These are phyloP conservation scores for Lactuca sativa DNA, from an alignment of 129 eudicot genomes.

Conservation along the genomic window DNA sequence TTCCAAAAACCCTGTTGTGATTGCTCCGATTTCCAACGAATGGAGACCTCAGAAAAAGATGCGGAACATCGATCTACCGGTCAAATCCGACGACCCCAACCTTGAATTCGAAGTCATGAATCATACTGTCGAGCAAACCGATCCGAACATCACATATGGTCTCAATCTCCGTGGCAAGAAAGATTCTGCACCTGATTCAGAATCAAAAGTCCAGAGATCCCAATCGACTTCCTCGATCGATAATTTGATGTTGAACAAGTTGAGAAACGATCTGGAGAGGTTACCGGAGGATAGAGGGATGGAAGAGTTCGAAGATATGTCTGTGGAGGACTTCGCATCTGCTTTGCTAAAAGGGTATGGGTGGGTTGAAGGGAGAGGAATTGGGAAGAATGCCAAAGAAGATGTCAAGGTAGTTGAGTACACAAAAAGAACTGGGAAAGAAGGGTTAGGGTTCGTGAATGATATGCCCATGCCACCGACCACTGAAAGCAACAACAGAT, in stretches of 20 bases:
- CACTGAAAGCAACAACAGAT: background rate
- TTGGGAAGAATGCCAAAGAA: conserved; percentile 72
- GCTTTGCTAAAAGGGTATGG: conserved; percentile 87
- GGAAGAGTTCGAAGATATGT: conserved; percentile 55
- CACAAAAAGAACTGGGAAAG: conserved; percentile 43
- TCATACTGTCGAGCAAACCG: conserved; percentile 26
- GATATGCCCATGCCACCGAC: conserved; percentile 33
- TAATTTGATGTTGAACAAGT: conserved; percentile 42
- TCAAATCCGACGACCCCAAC: conserved; percentile 38
- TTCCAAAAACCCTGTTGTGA: conserved; percentile 36
- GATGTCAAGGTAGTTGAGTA: conserved; percentile 73
- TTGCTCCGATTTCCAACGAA: conserved; percentile 68
- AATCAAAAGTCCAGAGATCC: background rate
- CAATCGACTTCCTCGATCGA: conserved; percentile 33
- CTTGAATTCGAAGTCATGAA: conserved; percentile 56
- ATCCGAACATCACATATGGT: conserved; percentile 49
- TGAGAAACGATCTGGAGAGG: conserved; percentile 54
- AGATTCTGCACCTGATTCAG: background rate
- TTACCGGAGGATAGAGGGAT: conserved; percentile 62
- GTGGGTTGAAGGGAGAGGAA: conserved; percentile 82
- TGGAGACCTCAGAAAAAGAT: conserved; percentile 53
- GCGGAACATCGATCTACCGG: conserved; percentile 53
- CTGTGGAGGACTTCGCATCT: conserved; percentile 70
- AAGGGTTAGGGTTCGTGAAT: conserved; percentile 72
- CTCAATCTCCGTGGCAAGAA: conserved; percentile 58